These are phyloP conservation scores for Penicillium simplicissimum DNA, from an alignment of 495 filamentous ascomycete species.

Conservation along the genomic window DNA sequence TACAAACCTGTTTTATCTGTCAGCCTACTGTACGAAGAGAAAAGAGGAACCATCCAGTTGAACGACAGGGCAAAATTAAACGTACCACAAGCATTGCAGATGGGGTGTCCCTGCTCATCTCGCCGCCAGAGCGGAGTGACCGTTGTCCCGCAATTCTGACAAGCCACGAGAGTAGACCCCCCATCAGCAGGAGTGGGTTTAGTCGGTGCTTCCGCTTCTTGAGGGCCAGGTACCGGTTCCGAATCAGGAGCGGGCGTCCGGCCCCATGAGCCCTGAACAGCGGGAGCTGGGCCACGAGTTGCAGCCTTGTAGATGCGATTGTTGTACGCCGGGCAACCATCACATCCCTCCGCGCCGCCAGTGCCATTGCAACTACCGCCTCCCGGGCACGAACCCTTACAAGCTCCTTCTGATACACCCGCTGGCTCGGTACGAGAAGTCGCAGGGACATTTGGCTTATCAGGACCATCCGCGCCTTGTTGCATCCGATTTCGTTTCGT, in stretches of 20 bases:
- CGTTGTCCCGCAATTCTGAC: slow-evolving; percentile 96
- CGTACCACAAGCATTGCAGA: slow-evolving; percentile 98
- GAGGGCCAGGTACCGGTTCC: slow-evolving; percentile 14
- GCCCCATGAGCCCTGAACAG: slow-evolving; percentile 37
- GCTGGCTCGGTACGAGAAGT: slow-evolving; percentile 16
- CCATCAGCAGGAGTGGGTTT: slow-evolving; percentile 40
- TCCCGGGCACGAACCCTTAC: slow-evolving; percentile 86
- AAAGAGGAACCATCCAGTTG: neutral
- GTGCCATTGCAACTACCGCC: slow-evolving; percentile 96
- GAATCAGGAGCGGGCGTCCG: slow-evolving; percentile 32
- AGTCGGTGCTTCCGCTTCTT: slow-evolving; percentile 21
- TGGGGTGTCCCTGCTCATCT: slow-evolving; percentile 93
- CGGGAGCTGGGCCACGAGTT: slow-evolving; percentile 32
- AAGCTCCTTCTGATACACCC: slow-evolving; percentile 33
- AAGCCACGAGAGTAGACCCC: slow-evolving; percentile 82
- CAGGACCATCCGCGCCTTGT: slow-evolving; percentile 33
- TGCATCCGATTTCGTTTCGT: slow-evolving; percentile 74
- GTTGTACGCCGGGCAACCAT: slow-evolving; percentile 95
- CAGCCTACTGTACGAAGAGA: neutral
- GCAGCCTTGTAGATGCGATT: slow-evolving; percentile 89
- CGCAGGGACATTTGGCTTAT: slow-evolving; percentile 16
- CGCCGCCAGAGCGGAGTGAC: slow-evolving; percentile 95
- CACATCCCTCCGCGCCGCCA: slow-evolving; percentile 92
- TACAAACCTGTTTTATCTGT: slow-evolving; percentile 70
- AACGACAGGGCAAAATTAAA: slow-evolving; percentile 13